Conservation (phyloP, 169 alveolate genomes). For the Theileria parva region DNA sequence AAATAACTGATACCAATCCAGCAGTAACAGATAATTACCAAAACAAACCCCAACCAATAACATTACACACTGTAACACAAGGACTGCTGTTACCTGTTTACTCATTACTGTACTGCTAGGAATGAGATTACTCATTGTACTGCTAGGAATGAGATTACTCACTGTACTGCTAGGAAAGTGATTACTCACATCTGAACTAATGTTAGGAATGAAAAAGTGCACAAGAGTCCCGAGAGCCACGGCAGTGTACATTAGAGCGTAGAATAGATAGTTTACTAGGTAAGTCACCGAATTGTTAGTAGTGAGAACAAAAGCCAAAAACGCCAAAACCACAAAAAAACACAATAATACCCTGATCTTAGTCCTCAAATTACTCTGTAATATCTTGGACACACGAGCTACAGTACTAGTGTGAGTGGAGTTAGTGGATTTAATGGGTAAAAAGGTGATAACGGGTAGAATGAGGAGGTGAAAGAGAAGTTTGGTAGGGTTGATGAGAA, state of each 20-base stretch:
- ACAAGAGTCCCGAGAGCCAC: slow-evolving; percentile 19
- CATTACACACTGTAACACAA: not conserved
- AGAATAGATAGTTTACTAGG: slow-evolving; percentile 3
- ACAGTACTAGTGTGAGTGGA: too few relatives aligned
- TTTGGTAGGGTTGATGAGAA: not conserved
- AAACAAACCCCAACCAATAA: slow-evolving; percentile 29
- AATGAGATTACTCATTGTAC: too few relatives aligned
- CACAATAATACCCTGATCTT: not conserved
- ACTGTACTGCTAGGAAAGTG: too few relatives aligned
- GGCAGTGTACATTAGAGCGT: not conserved
- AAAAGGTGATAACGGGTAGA: not conserved
- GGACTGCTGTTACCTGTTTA: too few relatives aligned
- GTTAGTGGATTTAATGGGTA: too few relatives aligned
- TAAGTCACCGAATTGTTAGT: slow-evolving; percentile 8
- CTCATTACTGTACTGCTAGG: too few relatives aligned
- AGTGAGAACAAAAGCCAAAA: slow-evolving; percentile 28
- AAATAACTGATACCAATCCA: slow-evolving; percentile 53
- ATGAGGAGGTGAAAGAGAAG: not conserved
- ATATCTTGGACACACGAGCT: not conserved
- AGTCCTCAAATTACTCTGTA: not conserved
- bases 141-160: too few relatives aligned
- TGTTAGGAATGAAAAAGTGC: too few relatives aligned
- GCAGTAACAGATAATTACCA: slow-evolving; percentile 54
- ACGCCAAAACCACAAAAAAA: not conserved
- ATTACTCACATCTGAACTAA: too few relatives aligned